Evolutionary conservation across 2,329 filamentous ascomycete species (phyloP).

Genomic region (Neonectria coccinea): DNA sequence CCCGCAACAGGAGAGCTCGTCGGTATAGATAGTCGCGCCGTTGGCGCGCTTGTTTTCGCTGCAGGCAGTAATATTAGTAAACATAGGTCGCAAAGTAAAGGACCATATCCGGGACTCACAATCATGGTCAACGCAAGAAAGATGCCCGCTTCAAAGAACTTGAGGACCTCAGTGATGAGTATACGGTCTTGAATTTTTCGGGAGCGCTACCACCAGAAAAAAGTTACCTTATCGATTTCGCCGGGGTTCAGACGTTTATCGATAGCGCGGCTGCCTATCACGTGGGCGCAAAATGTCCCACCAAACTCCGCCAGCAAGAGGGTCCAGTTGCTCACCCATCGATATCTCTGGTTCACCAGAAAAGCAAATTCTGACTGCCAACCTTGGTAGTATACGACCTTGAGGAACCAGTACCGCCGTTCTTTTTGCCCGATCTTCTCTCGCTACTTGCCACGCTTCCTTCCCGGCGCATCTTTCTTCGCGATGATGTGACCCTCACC

Average conservation of each 20-base stretch:
- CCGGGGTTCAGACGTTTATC: conserved; percentile 41
- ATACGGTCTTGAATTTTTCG: conserved; percentile 19
- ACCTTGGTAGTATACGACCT: conserved; percentile 27
- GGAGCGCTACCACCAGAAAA: conserved; percentile 34
- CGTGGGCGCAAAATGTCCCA: conserved; percentile 57
- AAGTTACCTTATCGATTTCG: conserved; percentile 48
- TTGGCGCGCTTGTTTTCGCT: conserved; percentile 58
- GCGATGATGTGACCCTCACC: conserved; percentile 55
- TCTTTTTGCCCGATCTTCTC: conserved; percentile 15
- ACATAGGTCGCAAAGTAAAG: not conserved
- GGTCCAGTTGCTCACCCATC: conserved; percentile 41
- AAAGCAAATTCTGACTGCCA: conserved; percentile 40
- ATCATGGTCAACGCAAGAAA: conserved; percentile 44
- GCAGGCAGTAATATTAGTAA: conserved; percentile 34
- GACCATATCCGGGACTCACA: conserved; percentile 42
- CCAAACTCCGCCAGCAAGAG: conserved; percentile 48
- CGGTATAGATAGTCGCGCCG: conserved; percentile 79
- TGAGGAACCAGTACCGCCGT: conserved; percentile 20
- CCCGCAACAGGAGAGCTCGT: conserved; percentile 84
- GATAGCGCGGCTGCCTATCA: conserved; percentile 52
- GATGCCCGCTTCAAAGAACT: conserved; percentile 16
- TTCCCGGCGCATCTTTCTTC: conserved; percentile 43
- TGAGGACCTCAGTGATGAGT: not conserved
- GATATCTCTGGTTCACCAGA: conserved; percentile 45
- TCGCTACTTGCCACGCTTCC: conserved; percentile 33